Percentiles rank a stretch among this genome's conserved stretches.
phyloP scores from a whole-genome alignment of 331 rosid genomes.

The Dryas integrifolia region DNA sequence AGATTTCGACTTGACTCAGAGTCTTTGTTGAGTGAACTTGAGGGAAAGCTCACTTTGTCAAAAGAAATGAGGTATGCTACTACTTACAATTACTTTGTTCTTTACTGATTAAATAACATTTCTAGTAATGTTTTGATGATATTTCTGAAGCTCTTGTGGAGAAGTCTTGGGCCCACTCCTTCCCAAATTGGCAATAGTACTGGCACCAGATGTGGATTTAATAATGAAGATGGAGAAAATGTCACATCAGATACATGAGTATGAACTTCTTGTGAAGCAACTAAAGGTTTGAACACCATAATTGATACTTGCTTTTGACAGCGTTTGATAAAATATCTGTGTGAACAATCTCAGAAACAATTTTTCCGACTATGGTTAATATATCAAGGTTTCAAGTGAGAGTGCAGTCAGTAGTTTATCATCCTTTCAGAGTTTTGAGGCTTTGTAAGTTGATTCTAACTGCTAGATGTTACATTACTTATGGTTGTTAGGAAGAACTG shows the following conservation, averaged over 20 bases:
- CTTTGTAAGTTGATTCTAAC: conserved; percentile 21
- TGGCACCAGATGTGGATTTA: conserved; percentile 38
- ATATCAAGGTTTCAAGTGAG: not conserved
- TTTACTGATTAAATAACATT: not conserved
- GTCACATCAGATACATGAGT: conserved; percentile 51
- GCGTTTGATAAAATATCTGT: not conserved
- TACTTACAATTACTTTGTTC: conserved; percentile 11
- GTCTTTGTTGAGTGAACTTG: conserved; percentile 26
- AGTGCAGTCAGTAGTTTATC: not conserved
- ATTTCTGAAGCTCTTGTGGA: conserved; percentile 48
- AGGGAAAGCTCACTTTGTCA: conserved; percentile 27
- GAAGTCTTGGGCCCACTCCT: conserved; percentile 48
- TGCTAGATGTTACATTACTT: conserved; percentile 12
- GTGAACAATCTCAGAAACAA: not conserved
- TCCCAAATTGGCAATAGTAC: conserved; percentile 39
- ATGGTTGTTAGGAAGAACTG: conserved; percentile 58
- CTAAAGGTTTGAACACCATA: conserved; percentile 56
- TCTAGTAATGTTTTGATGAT: conserved; percentile 12
- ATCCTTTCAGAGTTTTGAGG: conserved; percentile 20
- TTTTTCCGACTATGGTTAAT: not conserved
- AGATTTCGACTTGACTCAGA: conserved; percentile 26
- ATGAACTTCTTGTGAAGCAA: conserved; percentile 66
- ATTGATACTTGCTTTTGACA: not conserved
- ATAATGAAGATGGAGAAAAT: conserved; percentile 40
- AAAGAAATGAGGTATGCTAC: conserved; percentile 52